Base-by-base conservation (phyloP, 495 filamentous ascomycete species). In the Xylaria scruposa region DNA sequence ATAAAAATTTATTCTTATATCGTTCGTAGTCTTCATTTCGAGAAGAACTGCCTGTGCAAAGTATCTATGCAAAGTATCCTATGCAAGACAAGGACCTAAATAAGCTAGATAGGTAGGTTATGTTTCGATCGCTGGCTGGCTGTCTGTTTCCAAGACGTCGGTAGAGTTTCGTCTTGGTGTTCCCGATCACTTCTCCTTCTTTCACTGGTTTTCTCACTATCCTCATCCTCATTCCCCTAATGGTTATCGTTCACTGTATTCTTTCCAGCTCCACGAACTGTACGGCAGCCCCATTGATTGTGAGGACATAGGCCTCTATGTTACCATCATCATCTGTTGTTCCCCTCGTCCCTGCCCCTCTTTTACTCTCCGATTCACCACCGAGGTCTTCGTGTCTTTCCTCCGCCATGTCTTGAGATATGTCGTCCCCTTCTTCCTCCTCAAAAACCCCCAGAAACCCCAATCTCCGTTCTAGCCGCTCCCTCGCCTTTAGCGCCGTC, bases 301-400 rank as follows among this genome's bases (percentile, higher is more conserved):
- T 19, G 60, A 44, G n/a, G n/a, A 63, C 60, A 38, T 63, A 63
- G n/a, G n/a, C 60, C 12, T 44, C 36, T 9, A 44, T 29, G 26
- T 63, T 36, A 10, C 1, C n/a, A 10, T 46, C 60, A n/a, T 63
- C 33, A 63, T 46, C 21, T 6, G 4, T 1, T 3, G 12, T 38
- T 38, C 15, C 10, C 17, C 17, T 38, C 60, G 2, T 5, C 38
- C 29, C 29, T 63, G n/a, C 26, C 33, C n/a, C 36, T 44, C 17
- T 24, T 19, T 44, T 63, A 3, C 21, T 24, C 38, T 44, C 60
- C 38, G 15, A 19, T 38, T 63, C 60, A 29, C 10, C n/a, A 44
- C 29, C 38, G n/a, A 40, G 7, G 38, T 15, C n/a, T 10, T 13
- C 12, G 29, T 17, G n/a, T 44, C 21, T 44, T 8, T 29, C 38